Evolutionary conservation across 2,329 filamentous ascomycete species (phyloP).

Genomic region (Clarireedia hainanense): DNA sequence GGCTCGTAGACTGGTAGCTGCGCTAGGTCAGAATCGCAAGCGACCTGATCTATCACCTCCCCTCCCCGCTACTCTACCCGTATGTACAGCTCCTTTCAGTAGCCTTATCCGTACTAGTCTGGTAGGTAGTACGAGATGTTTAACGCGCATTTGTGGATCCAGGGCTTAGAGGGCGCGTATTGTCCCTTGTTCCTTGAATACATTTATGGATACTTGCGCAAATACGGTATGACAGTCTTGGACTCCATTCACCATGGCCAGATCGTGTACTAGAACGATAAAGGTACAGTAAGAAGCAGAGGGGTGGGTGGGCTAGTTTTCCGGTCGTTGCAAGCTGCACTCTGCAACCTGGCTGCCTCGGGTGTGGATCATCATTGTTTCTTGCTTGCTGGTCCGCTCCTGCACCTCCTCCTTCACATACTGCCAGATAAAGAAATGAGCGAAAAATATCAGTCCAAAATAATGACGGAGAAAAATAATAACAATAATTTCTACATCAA

Average conservation of each 20-base stretch:
- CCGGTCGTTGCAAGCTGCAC: not conserved
- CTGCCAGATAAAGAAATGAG: not conserved
- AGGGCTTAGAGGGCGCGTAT: no score
- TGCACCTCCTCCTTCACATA: not conserved
- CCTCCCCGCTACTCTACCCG: no score
- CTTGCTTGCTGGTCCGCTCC: not conserved
- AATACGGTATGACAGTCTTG: not conserved
- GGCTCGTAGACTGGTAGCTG: no score
- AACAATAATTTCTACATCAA: conserved; percentile 4
- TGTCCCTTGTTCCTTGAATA: no score
- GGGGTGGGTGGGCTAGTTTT: not conserved
- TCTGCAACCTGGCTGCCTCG: not conserved
- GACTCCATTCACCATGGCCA: not conserved
- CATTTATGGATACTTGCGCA: not conserved
- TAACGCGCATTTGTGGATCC: no score
- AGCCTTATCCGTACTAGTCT: no score
- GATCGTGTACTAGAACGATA: no score
- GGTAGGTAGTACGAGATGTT: no score
- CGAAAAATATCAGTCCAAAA: not conserved
- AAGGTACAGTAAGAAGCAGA: not conserved
- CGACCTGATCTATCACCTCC: no score
- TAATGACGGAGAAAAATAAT: not conserved
- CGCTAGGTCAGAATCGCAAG: no score
- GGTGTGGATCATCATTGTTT: not conserved
- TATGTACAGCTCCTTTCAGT: no score